These are phyloP conservation scores for Flagelloscypha sp. DNA, from an alignment of 768 basidiomycete species.

Conservation along the genomic window DNA sequence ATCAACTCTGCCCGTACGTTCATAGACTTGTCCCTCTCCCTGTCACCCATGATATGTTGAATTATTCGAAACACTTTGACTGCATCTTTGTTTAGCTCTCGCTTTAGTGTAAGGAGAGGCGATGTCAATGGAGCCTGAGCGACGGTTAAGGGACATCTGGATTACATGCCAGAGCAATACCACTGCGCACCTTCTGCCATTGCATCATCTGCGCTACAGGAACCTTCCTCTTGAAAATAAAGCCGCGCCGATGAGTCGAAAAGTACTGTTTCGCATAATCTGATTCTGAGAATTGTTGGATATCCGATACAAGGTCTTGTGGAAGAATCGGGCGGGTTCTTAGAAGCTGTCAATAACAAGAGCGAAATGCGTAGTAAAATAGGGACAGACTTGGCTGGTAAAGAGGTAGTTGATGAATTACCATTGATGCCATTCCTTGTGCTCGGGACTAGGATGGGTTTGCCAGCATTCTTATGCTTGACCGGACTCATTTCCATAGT, in stretches of 20 bases:
- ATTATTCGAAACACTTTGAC: slow-evolving; percentile 83
- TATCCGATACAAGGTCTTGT: slow-evolving; percentile 72
- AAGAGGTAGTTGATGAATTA: too few relatives aligned
- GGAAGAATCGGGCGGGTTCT: slow-evolving; percentile 77
- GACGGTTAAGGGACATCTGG: slow-evolving; percentile 1
- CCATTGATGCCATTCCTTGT: too few relatives aligned
- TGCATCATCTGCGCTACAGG: slow-evolving; percentile 84
- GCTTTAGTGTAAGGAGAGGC: slow-evolving; percentile 67
- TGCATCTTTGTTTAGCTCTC: slow-evolving; percentile 63
- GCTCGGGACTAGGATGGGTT: slow-evolving; percentile 61
- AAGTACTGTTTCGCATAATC: slow-evolving; percentile 86
- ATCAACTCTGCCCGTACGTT: slow-evolving; percentile 30
- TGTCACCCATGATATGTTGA: slow-evolving; percentile 90
- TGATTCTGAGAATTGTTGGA: slow-evolving; percentile 78
- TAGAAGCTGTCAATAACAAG: slow-evolving; percentile 12
- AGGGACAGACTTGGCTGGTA: background rate
- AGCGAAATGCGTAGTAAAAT: slow-evolving; percentile 3
- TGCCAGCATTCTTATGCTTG: slow-evolving; percentile 50
- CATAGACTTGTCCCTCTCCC: slow-evolving; percentile 61
- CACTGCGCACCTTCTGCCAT: slow-evolving; percentile 67
- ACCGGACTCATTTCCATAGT: slow-evolving; percentile 70
- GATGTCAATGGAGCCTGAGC: slow-evolving; percentile 52
- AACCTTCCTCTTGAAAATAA: slow-evolving; percentile 75
- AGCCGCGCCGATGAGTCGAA: slow-evolving; percentile 81
- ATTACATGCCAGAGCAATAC: slow-evolving; percentile 2